phyloP scores from a whole-genome alignment of 139 green algal genomes.

The Coelastrella sp. region DNA sequence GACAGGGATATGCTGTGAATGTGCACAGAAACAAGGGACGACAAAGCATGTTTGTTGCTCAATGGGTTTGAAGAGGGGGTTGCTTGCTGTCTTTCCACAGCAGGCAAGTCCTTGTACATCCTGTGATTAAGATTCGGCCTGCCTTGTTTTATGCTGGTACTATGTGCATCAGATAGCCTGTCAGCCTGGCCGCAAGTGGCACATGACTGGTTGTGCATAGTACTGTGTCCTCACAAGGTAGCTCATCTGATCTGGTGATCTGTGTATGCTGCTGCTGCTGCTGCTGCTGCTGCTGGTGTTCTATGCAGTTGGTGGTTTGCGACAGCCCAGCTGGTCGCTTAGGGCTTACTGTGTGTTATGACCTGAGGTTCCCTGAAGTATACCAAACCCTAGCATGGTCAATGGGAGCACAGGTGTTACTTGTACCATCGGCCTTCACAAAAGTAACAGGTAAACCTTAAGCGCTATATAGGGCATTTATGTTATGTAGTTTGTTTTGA shows the following conservation, averaged over 20 bases:
- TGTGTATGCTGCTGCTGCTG: background rate
- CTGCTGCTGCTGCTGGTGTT: background rate
- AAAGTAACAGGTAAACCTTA: slow-evolving; percentile 66
- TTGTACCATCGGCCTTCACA: slow-evolving; percentile 79
- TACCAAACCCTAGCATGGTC: slow-evolving; percentile 88
- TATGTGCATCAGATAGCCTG: too few relatives aligned
- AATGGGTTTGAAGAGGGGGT: too few relatives aligned
- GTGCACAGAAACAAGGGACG: too few relatives aligned
- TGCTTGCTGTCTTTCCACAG: too few relatives aligned
- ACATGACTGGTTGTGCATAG: background rate
- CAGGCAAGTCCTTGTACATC: too few relatives aligned
- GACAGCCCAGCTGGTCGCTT: slow-evolving; percentile 85
- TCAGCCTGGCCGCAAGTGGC: background rate
- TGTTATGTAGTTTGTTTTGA: too few relatives aligned
- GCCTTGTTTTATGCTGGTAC: too few relatives aligned
- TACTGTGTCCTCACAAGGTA: background rate
- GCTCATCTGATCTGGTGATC: too few relatives aligned
- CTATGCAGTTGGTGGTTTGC: slow-evolving; percentile 74
- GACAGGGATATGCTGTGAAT: too few relatives aligned
- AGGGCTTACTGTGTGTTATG: slow-evolving; percentile 95
- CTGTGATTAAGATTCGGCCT: too few relatives aligned
- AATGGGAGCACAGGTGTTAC: slow-evolving; percentile 77
- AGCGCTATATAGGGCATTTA: too few relatives aligned
- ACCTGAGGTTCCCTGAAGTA: slow-evolving; percentile 96
- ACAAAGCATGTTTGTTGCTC: too few relatives aligned